Percentiles rank a stretch among this genome's conserved stretches.
Evolutionary conservation across 2,329 filamentous ascomycete genomes (phyloP).

Genomic region (Apiospora kogelbergensis): DNA sequence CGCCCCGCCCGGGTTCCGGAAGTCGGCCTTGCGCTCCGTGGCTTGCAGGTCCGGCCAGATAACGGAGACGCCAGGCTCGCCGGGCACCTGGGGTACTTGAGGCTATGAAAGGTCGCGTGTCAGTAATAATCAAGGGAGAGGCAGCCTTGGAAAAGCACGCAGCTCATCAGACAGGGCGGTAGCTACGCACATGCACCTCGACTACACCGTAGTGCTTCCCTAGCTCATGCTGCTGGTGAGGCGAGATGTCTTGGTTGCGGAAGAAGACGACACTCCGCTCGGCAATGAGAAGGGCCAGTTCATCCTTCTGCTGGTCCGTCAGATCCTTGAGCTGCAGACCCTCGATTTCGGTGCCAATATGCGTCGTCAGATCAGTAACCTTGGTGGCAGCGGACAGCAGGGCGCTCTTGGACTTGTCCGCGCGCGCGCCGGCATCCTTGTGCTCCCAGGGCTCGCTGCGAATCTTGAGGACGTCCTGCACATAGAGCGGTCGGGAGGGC

Average conservation of each 20-base stretch:
- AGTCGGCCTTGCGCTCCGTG: slow-evolving; percentile 59
- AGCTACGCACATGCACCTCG: slow-evolving; percentile 62
- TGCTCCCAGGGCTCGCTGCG: slow-evolving; percentile 55
- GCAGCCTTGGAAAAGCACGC: background rate
- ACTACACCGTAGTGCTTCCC: slow-evolving; percentile 65
- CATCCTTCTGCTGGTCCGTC: slow-evolving; percentile 58
- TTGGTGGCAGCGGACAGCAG: slow-evolving; percentile 61
- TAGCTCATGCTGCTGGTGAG: slow-evolving; percentile 62
- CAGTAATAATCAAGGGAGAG: background rate
- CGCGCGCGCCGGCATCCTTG: slow-evolving; percentile 61
- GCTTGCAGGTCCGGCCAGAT: slow-evolving; percentile 71
- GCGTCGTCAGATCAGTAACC: slow-evolving; percentile 59
- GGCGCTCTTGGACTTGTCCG: slow-evolving; percentile 63
- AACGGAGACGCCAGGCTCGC: slow-evolving; percentile 62
- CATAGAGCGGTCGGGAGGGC: slow-evolving; percentile 64
- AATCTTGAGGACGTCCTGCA: slow-evolving; percentile 70
- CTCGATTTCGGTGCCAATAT: slow-evolving; percentile 66
- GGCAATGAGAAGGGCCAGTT: slow-evolving; percentile 61
- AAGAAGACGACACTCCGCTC: slow-evolving; percentile 68
- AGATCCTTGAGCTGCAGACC: slow-evolving; percentile 64
- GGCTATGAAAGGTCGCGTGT: slow-evolving; percentile 43
- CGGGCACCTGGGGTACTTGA: slow-evolving; percentile 70
- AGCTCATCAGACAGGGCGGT: background rate
- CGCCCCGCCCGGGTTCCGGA: slow-evolving; percentile 67
- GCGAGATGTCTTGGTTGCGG: slow-evolving; percentile 60